phyloP scores from a whole-genome alignment of 768 basidiomycete species.

The Russula olivacea region DNA sequence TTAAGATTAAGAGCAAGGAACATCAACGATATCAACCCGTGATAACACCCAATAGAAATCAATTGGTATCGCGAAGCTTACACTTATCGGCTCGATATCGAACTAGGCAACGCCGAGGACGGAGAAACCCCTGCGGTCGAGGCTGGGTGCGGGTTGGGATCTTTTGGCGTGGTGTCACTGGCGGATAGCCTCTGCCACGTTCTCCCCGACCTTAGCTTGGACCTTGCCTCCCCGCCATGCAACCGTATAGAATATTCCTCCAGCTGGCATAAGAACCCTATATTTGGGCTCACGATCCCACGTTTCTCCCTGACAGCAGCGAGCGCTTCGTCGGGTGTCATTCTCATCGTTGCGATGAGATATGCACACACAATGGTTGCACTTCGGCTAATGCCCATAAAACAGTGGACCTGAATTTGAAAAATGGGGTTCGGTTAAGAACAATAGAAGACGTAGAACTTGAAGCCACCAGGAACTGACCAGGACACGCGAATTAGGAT shows the following conservation, averaged over 20 bases:
- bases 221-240: neutral
- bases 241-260: conserved; percentile 6
- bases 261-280: conserved; percentile 32
- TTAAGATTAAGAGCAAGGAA: too few species aligned
- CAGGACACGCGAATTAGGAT: conserved; percentile 42
- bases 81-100: neutral
- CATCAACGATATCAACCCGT: too few species aligned
- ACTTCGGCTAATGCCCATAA: conserved; percentile 70
- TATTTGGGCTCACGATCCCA: conserved; percentile 30
- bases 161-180: conserved; percentile 2
- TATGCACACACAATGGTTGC: conserved; percentile 76
- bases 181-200: conserved; percentile 9
- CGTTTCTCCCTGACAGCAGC: conserved; percentile 27
- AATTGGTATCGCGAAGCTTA: neutral
- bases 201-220: neutral
- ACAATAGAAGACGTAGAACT: too few species aligned
- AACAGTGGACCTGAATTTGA: conserved; percentile 59
- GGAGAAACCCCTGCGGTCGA: neutral
- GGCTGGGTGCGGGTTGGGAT: neutral
- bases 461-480: conserved; percentile 33
- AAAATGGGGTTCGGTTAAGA: neutral
- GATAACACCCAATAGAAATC: neutral
- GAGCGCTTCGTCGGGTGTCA: conserved; percentile 31
- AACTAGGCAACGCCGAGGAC: neutral
- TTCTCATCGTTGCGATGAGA: conserved; percentile 31